phyloP scores from a whole-genome alignment of 768 basidiomycete genomes.

The Agrocybe praecox region DNA sequence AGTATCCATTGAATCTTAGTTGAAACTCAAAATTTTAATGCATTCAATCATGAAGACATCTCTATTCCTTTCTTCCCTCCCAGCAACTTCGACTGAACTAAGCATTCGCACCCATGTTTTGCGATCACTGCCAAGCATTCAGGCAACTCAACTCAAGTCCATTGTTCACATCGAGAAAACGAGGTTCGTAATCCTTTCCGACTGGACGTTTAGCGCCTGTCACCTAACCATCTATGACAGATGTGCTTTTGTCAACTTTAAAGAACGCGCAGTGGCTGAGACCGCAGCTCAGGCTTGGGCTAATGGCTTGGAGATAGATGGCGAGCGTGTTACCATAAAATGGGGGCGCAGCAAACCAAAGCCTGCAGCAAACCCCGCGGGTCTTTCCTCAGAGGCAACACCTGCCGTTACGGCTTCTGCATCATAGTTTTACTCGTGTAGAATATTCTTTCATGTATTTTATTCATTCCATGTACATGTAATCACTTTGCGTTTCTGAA shows the following conservation, averaged over 20 bases:
- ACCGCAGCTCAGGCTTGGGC: conserved; percentile 87
- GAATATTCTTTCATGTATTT: conserved; percentile 1
- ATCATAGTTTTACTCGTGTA: conserved; percentile 3
- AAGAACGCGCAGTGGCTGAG: conserved; percentile 81
- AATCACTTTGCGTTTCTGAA: background rate
- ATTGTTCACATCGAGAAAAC: conserved; percentile 86
- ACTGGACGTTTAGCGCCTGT: background rate
- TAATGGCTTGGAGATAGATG: conserved; percentile 87
- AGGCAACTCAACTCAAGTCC: conserved; percentile 74
- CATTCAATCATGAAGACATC: conserved; percentile 59
- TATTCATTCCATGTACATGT: conserved; percentile 2
- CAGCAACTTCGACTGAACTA: conserved; percentile 68
- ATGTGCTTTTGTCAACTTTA: conserved; percentile 97
- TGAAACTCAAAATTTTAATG: background rate
- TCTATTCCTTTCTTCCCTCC: conserved; percentile 80
- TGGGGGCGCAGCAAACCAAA: conserved; percentile 85
- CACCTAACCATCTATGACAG: conserved; percentile 33
- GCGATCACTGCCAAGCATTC: conserved; percentile 63
- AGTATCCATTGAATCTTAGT: conserved; percentile 31
- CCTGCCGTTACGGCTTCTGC: conserved; percentile 20
- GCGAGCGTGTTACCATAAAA: conserved; percentile 69
- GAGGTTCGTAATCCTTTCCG: conserved; percentile 43
- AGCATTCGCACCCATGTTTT: conserved; percentile 74
- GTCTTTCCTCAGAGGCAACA: conserved; percentile 16
- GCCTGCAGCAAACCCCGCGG: conserved; percentile 22